Conservation (phyloP, 176 grass and related monocot species). For the Oropetium thomaeum region DNA sequence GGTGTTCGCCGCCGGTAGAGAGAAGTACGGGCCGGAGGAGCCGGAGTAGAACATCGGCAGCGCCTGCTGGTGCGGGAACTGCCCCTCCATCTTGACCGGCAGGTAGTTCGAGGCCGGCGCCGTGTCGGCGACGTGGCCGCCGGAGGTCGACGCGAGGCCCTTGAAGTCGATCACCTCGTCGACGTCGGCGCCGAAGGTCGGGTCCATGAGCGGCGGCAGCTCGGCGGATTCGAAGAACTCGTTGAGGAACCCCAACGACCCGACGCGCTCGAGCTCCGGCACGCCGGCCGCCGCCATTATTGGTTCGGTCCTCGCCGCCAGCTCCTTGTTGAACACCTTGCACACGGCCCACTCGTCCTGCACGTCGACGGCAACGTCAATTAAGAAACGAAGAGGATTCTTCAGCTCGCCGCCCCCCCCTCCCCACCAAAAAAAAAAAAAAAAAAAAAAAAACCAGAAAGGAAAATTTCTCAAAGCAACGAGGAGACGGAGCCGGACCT, state of each 20-base stretch:
- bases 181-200: slow-evolving; percentile 22
- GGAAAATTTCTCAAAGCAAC: background rate
- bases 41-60: slow-evolving; percentile 29
- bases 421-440: too few relatives aligned
- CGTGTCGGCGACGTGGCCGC: background rate
- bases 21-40: slow-evolving; percentile 37
- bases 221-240: slow-evolving; percentile 52
- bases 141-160: slow-evolving; percentile 33
- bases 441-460: too few relatives aligned
- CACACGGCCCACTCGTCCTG: slow-evolving; percentile 93
- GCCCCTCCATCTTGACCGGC: slow-evolving; percentile 43
- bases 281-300: slow-evolving; percentile 24
- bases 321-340: slow-evolving; percentile 79
- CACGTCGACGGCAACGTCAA: too few relatives aligned
- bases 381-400: background rate
- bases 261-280: slow-evolving; percentile 44
- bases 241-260: slow-evolving; percentile 33
- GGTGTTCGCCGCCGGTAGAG: slow-evolving; percentile 25
- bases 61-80: slow-evolving; percentile 17
- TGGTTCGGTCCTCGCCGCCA: slow-evolving; percentile 30
- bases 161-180: slow-evolving; percentile 38
- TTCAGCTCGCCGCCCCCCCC: background rate
- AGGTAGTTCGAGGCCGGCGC: background rate
- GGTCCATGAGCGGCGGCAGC: slow-evolving; percentile 65
- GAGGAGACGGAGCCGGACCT: slow-evolving; percentile 36